Evolutionary conservation across 768 basidiomycete species (phyloP).

Genomic region (Auriscalpium vulgare): DNA sequence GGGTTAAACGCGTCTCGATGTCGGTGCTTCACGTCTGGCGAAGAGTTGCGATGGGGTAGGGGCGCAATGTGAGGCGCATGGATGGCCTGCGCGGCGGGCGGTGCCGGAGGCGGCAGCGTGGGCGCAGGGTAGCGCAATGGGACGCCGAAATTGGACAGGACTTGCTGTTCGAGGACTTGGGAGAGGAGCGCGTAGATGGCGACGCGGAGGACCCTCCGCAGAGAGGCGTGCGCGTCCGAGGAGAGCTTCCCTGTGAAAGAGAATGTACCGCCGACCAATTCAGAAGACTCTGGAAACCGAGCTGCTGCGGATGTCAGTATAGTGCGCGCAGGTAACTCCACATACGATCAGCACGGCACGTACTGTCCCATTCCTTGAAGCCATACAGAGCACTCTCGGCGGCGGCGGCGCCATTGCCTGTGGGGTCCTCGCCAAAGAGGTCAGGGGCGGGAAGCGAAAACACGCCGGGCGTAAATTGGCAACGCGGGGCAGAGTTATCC

Average conservation of each 20-base stretch:
- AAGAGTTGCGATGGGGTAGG: conserved; percentile 8
- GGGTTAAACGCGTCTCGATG: conserved; percentile 16
- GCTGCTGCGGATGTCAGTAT: too few species aligned
- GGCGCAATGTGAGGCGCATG: neutral
- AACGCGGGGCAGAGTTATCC: conserved; percentile 26
- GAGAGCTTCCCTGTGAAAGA: conserved; percentile 40
- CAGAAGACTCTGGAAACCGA: neutral
- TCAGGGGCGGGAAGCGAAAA: conserved; percentile 32
- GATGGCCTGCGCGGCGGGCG: neutral
- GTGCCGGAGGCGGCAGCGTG: conserved; percentile 17
- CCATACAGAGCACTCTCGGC: conserved; percentile 37
- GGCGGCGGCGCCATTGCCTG: conserved; percentile 10
- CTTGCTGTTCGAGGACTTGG: conserved; percentile 51
- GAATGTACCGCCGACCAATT: conserved; percentile 58
- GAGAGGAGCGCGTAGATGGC: conserved; percentile 48
- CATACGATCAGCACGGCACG: conserved; percentile 10
- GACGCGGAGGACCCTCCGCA: conserved; percentile 44
- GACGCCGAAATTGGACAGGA: conserved; percentile 45
- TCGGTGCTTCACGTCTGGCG: conserved; percentile 16
- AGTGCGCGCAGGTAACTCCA: too few species aligned
- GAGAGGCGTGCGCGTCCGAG: conserved; percentile 31
- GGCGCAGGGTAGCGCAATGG: conserved; percentile 34
- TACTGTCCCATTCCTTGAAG: conserved; percentile 43
- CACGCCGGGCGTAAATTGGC: conserved; percentile 34
- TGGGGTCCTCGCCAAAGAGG: conserved; percentile 17